Percentiles rank a stretch among this genome's conserved stretches.
phyloP scores from a whole-genome alignment of 306 rosid genomes.

The Vachellia pachyceras region DNA sequence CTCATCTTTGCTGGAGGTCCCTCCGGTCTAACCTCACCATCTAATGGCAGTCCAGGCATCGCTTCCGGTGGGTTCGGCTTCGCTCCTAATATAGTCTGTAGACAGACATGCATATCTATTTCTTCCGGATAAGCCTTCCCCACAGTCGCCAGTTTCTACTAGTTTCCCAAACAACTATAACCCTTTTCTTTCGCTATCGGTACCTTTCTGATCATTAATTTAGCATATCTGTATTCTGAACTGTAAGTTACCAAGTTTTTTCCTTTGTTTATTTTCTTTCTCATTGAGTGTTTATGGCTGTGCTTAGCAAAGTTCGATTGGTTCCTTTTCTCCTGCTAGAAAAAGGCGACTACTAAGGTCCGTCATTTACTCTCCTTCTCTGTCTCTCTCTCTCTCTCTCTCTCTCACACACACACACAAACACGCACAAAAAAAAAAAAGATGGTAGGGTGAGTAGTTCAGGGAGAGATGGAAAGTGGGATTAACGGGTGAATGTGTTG shows the following conservation, averaged over 20 bases:
- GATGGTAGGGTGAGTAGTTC: neutral
- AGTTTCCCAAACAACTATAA: neutral
- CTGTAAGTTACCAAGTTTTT: conserved; percentile 47
- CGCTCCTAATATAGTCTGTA: conserved; percentile 49
- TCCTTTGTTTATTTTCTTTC: neutral
- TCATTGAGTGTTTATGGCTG: neutral
- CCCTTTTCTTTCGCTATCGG: neutral
- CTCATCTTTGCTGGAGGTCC: conserved; percentile 49
- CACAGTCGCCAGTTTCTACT: neutral
- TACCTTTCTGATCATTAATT: neutral
- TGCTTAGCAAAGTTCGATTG: neutral
- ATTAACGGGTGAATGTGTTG: conserved; percentile 23
- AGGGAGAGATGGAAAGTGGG: neutral
- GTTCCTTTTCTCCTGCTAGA: conserved; percentile 49
- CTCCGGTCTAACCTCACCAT: conserved; percentile 10
- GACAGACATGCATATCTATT: neutral
- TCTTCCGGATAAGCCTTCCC: conserved; percentile 52
- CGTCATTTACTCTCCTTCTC: conserved; percentile 20
- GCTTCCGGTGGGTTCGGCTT: conserved; percentile 71
- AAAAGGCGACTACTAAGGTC: conserved; percentile 98
- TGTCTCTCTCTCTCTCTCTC: neutral
- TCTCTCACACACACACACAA: neutral
- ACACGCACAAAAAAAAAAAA: neutral
- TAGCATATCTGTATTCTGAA: neutral
- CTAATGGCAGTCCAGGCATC: conserved; percentile 36